These are phyloP conservation scores for Pugionium cornutum DNA, from an alignment of 345 rosid species.

Conservation along the genomic window DNA sequence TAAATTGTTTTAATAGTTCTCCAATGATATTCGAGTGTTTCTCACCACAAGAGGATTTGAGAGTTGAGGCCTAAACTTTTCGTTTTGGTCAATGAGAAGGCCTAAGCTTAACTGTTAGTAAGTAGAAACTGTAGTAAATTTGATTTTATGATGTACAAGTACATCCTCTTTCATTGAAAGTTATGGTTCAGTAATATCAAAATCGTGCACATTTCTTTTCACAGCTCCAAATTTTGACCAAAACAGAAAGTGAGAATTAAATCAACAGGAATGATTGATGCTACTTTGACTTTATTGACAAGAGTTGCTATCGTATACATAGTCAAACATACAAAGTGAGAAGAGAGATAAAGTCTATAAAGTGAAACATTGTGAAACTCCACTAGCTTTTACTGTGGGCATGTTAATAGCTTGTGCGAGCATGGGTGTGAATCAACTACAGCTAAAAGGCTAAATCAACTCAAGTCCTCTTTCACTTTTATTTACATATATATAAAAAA, in stretches of 20 bases:
- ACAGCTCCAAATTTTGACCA: neutral
- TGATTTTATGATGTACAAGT: neutral
- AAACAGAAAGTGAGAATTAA: neutral
- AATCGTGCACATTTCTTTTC: neutral
- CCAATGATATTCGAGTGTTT: neutral
- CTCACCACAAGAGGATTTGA: conserved; percentile 7
- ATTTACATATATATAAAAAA: conserved; percentile 35
- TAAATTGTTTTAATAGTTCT: conserved; percentile 1
- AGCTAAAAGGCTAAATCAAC: neutral
- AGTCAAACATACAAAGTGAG: conserved; percentile 1
- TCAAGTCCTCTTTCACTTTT: conserved; percentile 21
- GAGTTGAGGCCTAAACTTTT: neutral
- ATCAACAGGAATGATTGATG: neutral
- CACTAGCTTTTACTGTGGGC: conserved; percentile 20
- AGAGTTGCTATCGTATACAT: neutral
- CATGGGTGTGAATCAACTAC: conserved; percentile 20
- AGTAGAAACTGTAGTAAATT: neutral
- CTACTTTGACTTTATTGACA: neutral
- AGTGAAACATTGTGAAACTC: conserved; percentile 6
- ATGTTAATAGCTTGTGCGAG: conserved; percentile 7
- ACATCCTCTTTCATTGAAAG: neutral
- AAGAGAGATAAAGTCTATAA: neutral
- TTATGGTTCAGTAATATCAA: neutral
- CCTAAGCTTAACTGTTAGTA: neutral
- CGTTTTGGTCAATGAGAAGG: neutral